Conservation (phyloP, 2,329 filamentous ascomycete species). For the Paecilomyces variotii region DNA sequence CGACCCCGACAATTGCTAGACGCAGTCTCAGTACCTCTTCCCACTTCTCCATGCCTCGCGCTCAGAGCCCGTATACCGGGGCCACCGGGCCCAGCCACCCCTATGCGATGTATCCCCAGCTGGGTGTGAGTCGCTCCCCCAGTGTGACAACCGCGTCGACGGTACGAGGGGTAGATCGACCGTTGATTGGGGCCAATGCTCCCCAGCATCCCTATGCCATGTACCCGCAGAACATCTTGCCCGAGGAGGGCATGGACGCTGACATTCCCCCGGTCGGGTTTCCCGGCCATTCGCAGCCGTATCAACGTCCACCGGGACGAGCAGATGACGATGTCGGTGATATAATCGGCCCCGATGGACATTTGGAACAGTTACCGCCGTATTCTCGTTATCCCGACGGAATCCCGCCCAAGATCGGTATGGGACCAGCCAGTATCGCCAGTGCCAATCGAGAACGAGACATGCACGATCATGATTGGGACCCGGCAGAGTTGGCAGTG, state of each 20-base stretch:
- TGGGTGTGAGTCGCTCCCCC: conserved; percentile 47
- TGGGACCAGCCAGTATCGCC: conserved; percentile 30
- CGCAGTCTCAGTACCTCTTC: conserved; percentile 39
- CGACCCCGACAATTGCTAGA: conserved; percentile 23
- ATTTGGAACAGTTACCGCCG: conserved; percentile 83
- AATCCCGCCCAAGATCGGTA: conserved; percentile 48
- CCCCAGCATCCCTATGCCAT: conserved; percentile 80
- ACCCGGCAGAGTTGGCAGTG: conserved; percentile 18
- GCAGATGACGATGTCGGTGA: conserved; percentile 75
- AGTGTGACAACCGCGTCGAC: conserved; percentile 69
- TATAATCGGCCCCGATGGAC: conserved; percentile 78
- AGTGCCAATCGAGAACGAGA: conserved; percentile 12
- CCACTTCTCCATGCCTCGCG: conserved; percentile 37
- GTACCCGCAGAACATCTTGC: conserved; percentile 71
- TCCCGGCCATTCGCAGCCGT: conserved; percentile 56
- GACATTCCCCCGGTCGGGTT: conserved; percentile 62
- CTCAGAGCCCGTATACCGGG: conserved; percentile 60
- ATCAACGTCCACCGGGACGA: conserved; percentile 60
- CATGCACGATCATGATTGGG: conserved; percentile 36
- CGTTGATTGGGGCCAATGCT: conserved; percentile 53
- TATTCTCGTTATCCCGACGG: conserved; percentile 86
- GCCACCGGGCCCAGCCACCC: conserved; percentile 71
- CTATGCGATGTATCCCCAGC: conserved; percentile 77
- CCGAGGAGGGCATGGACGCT: conserved; percentile 46
- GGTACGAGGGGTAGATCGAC: conserved; percentile 48